Percentiles rank a stretch among this genome's conserved stretches.
Evolutionary conservation across 306 rosid genomes (phyloP).

Genomic region (Comarum palustre): DNA sequence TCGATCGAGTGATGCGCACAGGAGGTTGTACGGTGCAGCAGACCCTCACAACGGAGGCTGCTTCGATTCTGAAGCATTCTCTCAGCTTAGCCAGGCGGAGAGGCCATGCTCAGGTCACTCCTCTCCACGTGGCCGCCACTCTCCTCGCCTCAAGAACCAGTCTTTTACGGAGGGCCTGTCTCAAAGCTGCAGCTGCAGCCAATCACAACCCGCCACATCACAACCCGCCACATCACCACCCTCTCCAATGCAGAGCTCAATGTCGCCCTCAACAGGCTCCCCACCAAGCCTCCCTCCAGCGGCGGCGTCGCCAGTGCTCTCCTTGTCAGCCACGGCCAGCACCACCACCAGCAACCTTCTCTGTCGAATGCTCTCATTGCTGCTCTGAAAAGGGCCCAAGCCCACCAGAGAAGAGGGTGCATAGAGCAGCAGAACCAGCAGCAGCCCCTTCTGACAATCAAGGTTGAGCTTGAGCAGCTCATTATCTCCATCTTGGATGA

Average conservation of each 20-base stretch:
- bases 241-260: constrained; percentile 87
- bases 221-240: constrained; percentile 52
- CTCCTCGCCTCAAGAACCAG: constrained; percentile 59
- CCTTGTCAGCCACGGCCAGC: constrained; percentile 34
- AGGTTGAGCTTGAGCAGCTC: constrained; percentile 85
- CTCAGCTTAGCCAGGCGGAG: constrained; percentile 74
- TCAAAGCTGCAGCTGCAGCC: constrained; percentile 30
- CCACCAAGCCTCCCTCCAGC: constrained; percentile 44
- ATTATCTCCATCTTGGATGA: constrained; percentile 85
- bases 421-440: constrained; percentile 72
- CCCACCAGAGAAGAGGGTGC: constrained; percentile 95
- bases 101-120: constrained; percentile 97
- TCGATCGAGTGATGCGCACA: constrained; percentile 79
- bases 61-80: constrained; percentile 80
- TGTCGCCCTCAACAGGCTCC: constrained; percentile 83
- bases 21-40: constrained; percentile 79
- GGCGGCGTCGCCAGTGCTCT: constrained; percentile 30
- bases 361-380: constrained; percentile 95
- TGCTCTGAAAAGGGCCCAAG: constrained; percentile 89
- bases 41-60: constrained; percentile 99
- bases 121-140: constrained; percentile 85
- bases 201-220: constrained; percentile 47
- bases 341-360: constrained; percentile 69
- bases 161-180: constrained; percentile 64
- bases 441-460: constrained; percentile 66